These are phyloP conservation scores for Lomentospora prolificans DNA, from an alignment of 2,329 filamentous ascomycete species.

Conservation along the genomic window DNA sequence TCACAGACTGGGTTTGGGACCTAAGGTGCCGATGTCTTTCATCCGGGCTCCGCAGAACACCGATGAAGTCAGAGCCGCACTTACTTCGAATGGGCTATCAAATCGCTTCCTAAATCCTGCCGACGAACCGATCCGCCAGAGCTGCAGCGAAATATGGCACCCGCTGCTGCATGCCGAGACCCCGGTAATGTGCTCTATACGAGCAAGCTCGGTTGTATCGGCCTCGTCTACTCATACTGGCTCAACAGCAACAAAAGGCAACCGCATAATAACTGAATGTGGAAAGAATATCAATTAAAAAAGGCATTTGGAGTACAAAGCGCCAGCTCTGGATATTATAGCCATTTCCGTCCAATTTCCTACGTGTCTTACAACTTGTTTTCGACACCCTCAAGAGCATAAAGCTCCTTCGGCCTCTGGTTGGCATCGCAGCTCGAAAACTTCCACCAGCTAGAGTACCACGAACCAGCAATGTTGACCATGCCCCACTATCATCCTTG, in stretches of 20 bases:
- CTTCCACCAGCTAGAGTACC: constrained; percentile 50
- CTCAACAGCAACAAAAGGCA: not conserved
- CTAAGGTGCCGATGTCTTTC: no score
- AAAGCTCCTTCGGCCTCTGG: constrained; percentile 43
- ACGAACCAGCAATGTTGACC: constrained; percentile 46
- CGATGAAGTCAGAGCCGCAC: no score
- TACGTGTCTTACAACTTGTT: not conserved
- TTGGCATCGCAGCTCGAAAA: constrained; percentile 51
- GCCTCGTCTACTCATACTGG: not conserved
- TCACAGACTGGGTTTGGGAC: no score
- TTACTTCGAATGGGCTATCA: no score
- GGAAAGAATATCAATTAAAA: not conserved
- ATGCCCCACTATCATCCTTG: constrained; percentile 36
- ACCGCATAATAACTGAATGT: not conserved
- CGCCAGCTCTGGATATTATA: not conserved
- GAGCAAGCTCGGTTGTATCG: not conserved
- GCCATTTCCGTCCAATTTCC: constrained; percentile 7
- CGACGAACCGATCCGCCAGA: not conserved
- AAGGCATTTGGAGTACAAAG: not conserved
- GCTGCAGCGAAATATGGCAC: not conserved
- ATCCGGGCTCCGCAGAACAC: no score
- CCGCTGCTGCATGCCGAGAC: constrained; percentile 1
- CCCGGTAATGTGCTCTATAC: not conserved
- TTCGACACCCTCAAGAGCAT: constrained; percentile 26
- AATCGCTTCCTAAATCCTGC: not conserved